Evolutionary conservation across 73 alveolate species (phyloP), one percentile per base, ranked within the genome.

Genomic region (Effrenium voratum): DNA sequence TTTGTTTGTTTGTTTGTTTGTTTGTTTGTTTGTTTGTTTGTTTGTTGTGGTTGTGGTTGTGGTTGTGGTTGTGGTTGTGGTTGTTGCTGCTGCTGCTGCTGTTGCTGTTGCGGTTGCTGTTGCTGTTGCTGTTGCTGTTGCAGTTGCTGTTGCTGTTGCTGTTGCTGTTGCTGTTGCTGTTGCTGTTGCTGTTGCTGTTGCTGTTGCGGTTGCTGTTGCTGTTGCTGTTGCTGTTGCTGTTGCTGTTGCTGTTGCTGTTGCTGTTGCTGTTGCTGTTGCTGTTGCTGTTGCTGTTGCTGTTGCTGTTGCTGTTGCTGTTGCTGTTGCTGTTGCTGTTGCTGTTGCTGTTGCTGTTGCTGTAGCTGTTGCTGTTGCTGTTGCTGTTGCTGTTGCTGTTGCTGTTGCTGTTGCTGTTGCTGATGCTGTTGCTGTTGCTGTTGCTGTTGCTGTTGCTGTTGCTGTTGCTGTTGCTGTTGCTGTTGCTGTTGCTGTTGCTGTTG

Each of bases 31-130:
- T 72, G 83, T 72, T 72, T 8, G 16, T 72, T 43, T 72, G 16
- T 8, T 72, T 72, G 83, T 72, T 72, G 83, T 72, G 16, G 83
- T 72, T 72, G 83, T 72, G 6, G 83, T 72, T 12, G 83, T 72
- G 6, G 83, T 72, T 12, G 83, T 72, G 6, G 83, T 72, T 32
- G 83, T 34, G 4, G 83, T 72, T 72, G 83, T 34, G 16, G 83
- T 72, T 72, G 83, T 34, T 72, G 83, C 26, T 72, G 83, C 13
- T 72, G 83, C 26, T 72, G 83, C 13, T 66, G 79, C 41, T 66
- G 79, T 26, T 66, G 79, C 22, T 66, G 79, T 26, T 66, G 79
- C 22, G 6, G 79, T 26, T 66, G 79, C 5, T 66, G 79, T 66
- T 57, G n/a, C 72, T 0, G n/a, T 57, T 57, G 3, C 72, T 52